phyloP scores from a whole-genome alignment of 148 eudicot genomes.

The Oxyria digyna region DNA sequence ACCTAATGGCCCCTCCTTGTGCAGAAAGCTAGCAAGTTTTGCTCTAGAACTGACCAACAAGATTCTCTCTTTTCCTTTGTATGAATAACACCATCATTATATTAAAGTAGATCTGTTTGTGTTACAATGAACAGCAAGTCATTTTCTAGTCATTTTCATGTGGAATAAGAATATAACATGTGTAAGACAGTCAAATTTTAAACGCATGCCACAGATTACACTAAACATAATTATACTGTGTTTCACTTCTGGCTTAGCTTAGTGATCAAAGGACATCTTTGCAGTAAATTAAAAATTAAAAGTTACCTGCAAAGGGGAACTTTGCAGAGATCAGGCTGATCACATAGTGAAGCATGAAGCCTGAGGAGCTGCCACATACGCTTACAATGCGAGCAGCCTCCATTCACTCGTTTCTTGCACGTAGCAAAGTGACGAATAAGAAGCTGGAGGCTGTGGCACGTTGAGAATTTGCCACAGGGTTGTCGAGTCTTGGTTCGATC shows the following conservation, averaged over 20 bases:
- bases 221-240: not conserved
- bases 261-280: not conserved
- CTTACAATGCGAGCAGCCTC: constrained; percentile 51
- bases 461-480: constrained; percentile 60
- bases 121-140: not conserved
- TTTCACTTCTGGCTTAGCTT: not conserved
- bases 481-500: constrained; percentile 41
- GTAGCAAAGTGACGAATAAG: constrained; percentile 62
- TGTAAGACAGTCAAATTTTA: not conserved
- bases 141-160: not conserved
- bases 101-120: not conserved
- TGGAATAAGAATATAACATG: not conserved
- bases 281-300: not conserved
- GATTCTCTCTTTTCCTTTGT: not conserved
- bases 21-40: constrained; percentile 1
- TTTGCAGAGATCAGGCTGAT: constrained; percentile 50
- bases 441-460: constrained; percentile 75
- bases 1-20: not conserved
- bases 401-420: constrained; percentile 61
- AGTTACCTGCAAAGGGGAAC: constrained; percentile 88
- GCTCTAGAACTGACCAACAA: constrained; percentile 1
- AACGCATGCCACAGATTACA: not conserved
- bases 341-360: constrained; percentile 75
- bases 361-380: constrained; percentile 86
- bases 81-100: too few species aligned